Evolutionary conservation across 108 stramenopile genomes (phyloP).

Genomic region (Chaetoceros muelleri): DNA sequence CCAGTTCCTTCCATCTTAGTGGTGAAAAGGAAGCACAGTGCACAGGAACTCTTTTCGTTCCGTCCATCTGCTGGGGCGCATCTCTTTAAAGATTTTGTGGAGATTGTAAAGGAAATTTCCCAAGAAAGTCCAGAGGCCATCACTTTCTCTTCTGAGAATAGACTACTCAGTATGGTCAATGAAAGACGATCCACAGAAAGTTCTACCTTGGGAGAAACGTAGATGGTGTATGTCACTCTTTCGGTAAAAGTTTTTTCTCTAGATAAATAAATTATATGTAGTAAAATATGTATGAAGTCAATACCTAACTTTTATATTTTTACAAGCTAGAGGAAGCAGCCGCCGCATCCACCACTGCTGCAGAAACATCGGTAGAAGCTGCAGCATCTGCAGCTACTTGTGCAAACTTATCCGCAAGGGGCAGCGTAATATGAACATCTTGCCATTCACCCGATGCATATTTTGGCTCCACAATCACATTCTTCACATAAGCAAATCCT

Average conservation of each 20-base stretch:
- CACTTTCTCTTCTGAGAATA: slow-evolving; percentile 19
- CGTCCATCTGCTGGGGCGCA: slow-evolving; percentile 57
- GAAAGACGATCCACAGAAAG: no score
- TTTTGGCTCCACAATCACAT: slow-evolving; percentile 21
- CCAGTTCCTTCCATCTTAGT: slow-evolving; percentile 57
- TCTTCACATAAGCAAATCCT: slow-evolving; percentile 1
- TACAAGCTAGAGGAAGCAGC: no score
- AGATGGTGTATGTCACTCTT: no score
- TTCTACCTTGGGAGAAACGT: no score
- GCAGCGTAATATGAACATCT: slow-evolving; percentile 11
- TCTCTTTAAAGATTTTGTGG: slow-evolving; percentile 61
- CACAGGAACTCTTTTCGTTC: slow-evolving; percentile 51
- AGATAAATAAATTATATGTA: no score
- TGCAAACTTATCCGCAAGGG: background rate
- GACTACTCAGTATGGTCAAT: background rate
- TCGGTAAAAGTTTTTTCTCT: no score
- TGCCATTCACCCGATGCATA: slow-evolving; percentile 30
- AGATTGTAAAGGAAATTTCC: slow-evolving; percentile 39
- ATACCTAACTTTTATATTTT: no score
- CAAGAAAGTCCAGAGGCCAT: slow-evolving; percentile 32
- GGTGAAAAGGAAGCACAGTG: slow-evolving; percentile 17
- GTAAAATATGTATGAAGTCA: no score
- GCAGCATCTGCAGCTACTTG: background rate
- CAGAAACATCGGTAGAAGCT: background rate
- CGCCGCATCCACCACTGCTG: background rate